phyloP scores from a whole-genome alignment of 805 yeast species.

The Sugiyamaella qingdaonensis region DNA sequence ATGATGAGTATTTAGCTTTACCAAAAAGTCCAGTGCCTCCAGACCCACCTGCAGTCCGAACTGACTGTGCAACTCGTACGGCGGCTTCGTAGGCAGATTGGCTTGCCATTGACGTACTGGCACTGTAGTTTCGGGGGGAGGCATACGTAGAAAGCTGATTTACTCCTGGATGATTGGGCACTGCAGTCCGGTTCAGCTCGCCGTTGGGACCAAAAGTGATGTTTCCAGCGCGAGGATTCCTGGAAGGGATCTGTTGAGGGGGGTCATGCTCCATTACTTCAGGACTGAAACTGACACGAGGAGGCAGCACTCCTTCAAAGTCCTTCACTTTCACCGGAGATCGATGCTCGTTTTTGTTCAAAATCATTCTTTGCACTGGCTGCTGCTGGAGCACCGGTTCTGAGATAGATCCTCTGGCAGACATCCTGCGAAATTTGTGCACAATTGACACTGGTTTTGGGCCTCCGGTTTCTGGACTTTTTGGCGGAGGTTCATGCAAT shows the following conservation, averaged over 20 bases:
- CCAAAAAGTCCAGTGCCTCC: background rate
- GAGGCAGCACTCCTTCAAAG: constrained; percentile 33
- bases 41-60: constrained; percentile 1
- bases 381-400: background rate
- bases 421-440: constrained; percentile 18
- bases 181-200: constrained; percentile 14
- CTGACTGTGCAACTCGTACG: constrained; percentile 17
- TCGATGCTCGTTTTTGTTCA: constrained; percentile 45
- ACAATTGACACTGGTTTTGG: constrained; percentile 14
- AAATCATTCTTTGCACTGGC: constrained; percentile 34
- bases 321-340: constrained; percentile 19
- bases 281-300: constrained; percentile 73
- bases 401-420: constrained; percentile 9
- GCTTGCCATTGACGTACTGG: constrained; percentile 17
- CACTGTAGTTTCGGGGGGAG: constrained; percentile 19
- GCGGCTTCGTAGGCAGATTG: constrained; percentile 23
- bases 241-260: constrained; percentile 89
- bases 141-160: constrained; percentile 10
- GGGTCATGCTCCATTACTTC: constrained; percentile 75
- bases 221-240: constrained; percentile 77
- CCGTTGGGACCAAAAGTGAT: constrained; percentile 40
- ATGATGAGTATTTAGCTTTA: constrained; percentile 6
- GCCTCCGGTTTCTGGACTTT: constrained; percentile 5
- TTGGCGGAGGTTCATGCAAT: constrained; percentile 7
- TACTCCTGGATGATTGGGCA: constrained; percentile 1